Percentiles rank a stretch among this genome's conserved stretches.
These are phyloP conservation scores for Solidago caesia DNA, from an alignment of 129 eudicot genomes.

Conservation along the genomic window DNA sequence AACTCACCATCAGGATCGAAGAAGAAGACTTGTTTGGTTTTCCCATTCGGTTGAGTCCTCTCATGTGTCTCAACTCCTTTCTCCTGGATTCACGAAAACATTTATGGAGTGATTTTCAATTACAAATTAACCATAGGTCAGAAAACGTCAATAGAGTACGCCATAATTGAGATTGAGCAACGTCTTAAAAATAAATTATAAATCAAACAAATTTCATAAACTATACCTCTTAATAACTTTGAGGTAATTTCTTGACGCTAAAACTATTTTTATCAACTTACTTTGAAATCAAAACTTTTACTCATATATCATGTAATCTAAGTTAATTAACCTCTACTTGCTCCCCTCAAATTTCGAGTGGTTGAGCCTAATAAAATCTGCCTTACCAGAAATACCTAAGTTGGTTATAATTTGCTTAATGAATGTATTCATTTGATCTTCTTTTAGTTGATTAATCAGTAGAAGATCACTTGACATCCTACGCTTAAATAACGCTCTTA, in stretches of 20 bases:
- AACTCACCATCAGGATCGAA: slow-evolving; percentile 95
- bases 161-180: not conserved
- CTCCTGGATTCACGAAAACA: slow-evolving; percentile 45
- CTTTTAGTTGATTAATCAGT: no score
- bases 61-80: slow-evolving; percentile 72
- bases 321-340: no score
- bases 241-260: not conserved
- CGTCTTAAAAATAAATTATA: not conserved
- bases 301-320: no score
- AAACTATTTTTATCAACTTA: not conserved
- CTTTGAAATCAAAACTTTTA: not conserved
- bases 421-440: no score
- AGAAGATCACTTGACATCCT: no score
- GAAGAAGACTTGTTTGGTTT: slow-evolving; percentile 86
- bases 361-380: no score
- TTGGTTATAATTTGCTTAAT: no score
- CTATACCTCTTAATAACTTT: not conserved
- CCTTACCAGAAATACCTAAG: no score
- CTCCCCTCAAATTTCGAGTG: no score
- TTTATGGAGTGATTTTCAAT: not conserved
- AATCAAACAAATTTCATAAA: not conserved
- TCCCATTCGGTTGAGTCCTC: slow-evolving; percentile 78
- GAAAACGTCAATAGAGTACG: not conserved
- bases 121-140: not conserved
- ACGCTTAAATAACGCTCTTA: no score